Evolutionary conservation across 2,329 filamentous ascomycete species (phyloP).

Genomic region (Aureobasidium pullulans): DNA sequence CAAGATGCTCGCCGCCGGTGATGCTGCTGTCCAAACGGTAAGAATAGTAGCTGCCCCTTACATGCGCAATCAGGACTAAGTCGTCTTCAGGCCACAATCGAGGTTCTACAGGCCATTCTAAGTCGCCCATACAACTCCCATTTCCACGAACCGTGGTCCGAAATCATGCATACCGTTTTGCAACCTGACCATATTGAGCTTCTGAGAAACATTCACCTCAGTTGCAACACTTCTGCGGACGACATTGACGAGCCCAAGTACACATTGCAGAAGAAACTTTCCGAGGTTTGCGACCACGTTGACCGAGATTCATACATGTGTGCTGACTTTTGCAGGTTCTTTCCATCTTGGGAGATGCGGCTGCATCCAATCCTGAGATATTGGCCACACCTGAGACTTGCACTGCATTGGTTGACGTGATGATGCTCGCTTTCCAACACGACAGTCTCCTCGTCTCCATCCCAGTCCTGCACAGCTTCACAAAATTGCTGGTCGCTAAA

Average conservation of each 20-base stretch:
- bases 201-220: slow-evolving; percentile 25
- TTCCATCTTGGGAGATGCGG: slow-evolving; percentile 74
- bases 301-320: too few relatives aligned
- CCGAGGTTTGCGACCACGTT: slow-evolving; percentile 56
- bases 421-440: slow-evolving; percentile 72
- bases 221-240: slow-evolving; percentile 39
- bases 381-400: slow-evolving; percentile 61
- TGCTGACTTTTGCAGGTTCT: slow-evolving; percentile 53
- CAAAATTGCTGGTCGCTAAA: slow-evolving; percentile 66
- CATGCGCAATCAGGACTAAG: slow-evolving; percentile 19
- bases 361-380: slow-evolving; percentile 64
- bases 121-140: slow-evolving; percentile 51
- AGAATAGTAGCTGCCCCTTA: slow-evolving; percentile 21
- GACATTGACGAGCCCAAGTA: slow-evolving; percentile 91
- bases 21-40: slow-evolving; percentile 69
- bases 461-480: slow-evolving; percentile 85
- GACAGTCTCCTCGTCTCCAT: slow-evolving; percentile 90
- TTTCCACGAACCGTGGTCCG: slow-evolving; percentile 50
- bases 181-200: slow-evolving; percentile 24
- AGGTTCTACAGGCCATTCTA: slow-evolving; percentile 31
- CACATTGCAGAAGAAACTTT: slow-evolving; percentile 84
- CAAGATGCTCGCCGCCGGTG: slow-evolving; percentile 60
- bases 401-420: slow-evolving; percentile 67
- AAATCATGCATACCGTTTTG: slow-evolving; percentile 23
- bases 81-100: slow-evolving; percentile 46